Evolutionary conservation across 2,329 filamentous ascomycete species (phyloP).

Genomic region (Sporothrix schenckii): DNA sequence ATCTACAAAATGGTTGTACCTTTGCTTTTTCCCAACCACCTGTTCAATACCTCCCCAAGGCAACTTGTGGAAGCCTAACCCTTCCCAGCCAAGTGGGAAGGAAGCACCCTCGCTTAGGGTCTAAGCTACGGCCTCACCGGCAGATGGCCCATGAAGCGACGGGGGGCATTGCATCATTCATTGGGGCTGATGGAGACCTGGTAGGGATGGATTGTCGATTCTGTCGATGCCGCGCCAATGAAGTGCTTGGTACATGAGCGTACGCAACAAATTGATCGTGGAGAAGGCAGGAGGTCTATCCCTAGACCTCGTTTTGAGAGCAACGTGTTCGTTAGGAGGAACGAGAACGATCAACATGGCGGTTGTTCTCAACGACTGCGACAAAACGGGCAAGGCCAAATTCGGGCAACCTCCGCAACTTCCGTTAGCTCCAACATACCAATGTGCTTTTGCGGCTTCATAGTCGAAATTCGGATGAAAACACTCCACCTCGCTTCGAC

Average conservation of each 20-base stretch:
- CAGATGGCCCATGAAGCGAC: conserved; percentile 29
- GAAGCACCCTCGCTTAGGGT: conserved; percentile 5
- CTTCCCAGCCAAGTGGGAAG: conserved; percentile 31
- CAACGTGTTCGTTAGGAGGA: not conserved
- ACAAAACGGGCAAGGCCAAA: not conserved
- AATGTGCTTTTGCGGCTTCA: not conserved
- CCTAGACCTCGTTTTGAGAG: not conserved
- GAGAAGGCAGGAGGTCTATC: not conserved
- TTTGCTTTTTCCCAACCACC: not conserved
- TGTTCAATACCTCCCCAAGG: conserved; percentile 6
- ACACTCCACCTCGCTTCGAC: not conserved
- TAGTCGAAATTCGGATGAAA: not conserved
- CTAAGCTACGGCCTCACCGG: conserved; percentile 33
- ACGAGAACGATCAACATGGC: not conserved
- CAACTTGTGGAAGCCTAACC: conserved; percentile 4
- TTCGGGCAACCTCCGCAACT: not conserved
- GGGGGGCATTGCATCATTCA: conserved; percentile 30
- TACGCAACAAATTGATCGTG: not conserved
- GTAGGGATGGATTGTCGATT: not conserved
- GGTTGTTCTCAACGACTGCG: not conserved
- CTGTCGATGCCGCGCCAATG: not conserved
- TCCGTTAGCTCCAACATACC: not conserved
- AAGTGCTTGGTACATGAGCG: not conserved
- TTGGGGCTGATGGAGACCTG: conserved; percentile 25
- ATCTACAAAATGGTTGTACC: not conserved